Conservation (phyloP, 1,284 basidiomycete species). For the Rhodotorula sp. region DNA sequence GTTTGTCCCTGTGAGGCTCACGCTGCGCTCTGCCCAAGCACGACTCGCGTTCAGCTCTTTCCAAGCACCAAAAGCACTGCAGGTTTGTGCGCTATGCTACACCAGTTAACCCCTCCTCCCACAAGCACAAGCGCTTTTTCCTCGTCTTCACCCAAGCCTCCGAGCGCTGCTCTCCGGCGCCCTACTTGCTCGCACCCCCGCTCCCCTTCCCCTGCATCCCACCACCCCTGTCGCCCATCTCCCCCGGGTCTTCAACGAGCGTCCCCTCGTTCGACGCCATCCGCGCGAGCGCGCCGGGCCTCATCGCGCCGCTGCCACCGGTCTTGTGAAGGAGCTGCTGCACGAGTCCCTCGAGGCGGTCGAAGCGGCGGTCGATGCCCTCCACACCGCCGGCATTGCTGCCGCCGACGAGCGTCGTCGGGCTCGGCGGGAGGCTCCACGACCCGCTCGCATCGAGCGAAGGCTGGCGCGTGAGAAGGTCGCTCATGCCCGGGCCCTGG, state of each 20-base stretch:
- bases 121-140: no score
- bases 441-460: no score
- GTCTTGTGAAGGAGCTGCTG: background rate
- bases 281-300: background rate
- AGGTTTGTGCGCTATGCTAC: no score
- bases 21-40: no score
- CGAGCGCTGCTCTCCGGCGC: background rate
- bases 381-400: background rate
- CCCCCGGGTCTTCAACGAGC: conserved; percentile 1
- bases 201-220: background rate
- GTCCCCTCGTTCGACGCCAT: conserved; percentile 4
- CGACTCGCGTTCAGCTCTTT: no score
- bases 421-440: background rate
- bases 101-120: no score
- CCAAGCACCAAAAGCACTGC: no score
- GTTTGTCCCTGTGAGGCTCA: no score
- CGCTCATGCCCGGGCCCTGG: conserved; percentile 8
- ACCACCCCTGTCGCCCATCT: background rate
- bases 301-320: background rate
- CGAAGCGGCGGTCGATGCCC: background rate
- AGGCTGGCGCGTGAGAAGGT: conserved; percentile 6
- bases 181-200: background rate
- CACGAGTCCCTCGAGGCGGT: conserved; percentile 14
- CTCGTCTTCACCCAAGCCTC: no score
- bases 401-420: background rate